Evolutionary conservation across 805 yeast genomes (phyloP), one percentile per base, ranked within the genome.

Genomic region (Starmera amethionina): DNA sequence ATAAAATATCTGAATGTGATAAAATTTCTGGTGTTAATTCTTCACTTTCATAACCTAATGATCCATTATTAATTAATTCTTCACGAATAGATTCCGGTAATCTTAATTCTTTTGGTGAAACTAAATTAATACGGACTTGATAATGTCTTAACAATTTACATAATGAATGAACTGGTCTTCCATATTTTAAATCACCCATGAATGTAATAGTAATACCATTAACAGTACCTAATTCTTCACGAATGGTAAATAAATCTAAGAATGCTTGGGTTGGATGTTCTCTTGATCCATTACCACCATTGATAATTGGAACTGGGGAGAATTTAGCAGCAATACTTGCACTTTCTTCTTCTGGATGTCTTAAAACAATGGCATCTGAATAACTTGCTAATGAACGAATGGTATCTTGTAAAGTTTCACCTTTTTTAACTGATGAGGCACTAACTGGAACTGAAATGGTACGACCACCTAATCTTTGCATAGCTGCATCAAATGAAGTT

Each of bases 181-280:
- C 99, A 60, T 87, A 87, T 63, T 87, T 88, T 73, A 93, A 76
- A 61, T 93, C 99, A 59, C 99, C 99, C 96, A 93, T 88, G 65
- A 93, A 93, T 5, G 99, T 93, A 48, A 93, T 93, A 31, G 96
- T 88, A 58, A 94, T 82, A 61, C 97, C 97, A 62, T 93, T 93
- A 41, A 94, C 97, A 44, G 97, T 87, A 61, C 99, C 99, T 49
- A 93, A 72, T 70, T 93, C 99, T 67, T 93, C 99, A 70, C 99
- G 86, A 55, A 93, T 93, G 40, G 99, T 93, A 75, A 90, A 93
- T 64, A 93, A 70, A 62, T 93, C 99, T 58, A 94, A 72, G 70
- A 93, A 85, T 3, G 98, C 98, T 68, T 93, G 99, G 19, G 97
- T 85, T 56, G 99, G 99, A 65, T 93, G 99, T 70, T 93, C 99